Percentiles rank a stretch among this genome's conserved stretches.
These are phyloP conservation scores for Kappamyces sp. DNA, from an alignment of 192 early-diverging fungal species.

Conservation along the genomic window DNA sequence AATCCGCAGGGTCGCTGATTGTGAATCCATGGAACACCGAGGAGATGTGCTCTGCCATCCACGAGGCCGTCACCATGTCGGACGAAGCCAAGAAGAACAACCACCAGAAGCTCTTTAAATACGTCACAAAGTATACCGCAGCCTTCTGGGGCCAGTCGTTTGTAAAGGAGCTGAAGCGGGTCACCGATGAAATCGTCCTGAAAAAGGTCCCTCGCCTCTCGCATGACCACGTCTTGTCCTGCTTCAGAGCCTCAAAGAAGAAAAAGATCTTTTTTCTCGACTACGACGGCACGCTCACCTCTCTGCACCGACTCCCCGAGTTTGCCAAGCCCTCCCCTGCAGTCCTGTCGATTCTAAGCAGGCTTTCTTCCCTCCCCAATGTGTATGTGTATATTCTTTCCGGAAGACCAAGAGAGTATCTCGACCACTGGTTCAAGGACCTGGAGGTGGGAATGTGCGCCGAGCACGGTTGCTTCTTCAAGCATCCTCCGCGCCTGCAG, in stretches of 20 bases:
- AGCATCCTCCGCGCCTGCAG: constrained; percentile 71
- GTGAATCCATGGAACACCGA: constrained; percentile 99
- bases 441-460: constrained; percentile 87
- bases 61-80: constrained; percentile 91
- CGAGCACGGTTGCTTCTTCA: constrained; percentile 98
- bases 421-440: constrained; percentile 88
- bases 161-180: constrained; percentile 76
- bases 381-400: constrained; percentile 94
- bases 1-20: constrained; percentile 72
- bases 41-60: constrained; percentile 81
- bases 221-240: constrained; percentile 41
- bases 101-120: constrained; percentile 87
- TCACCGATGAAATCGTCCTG: constrained; percentile 60
- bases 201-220: constrained; percentile 61
- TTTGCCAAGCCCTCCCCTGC: constrained; percentile 82
- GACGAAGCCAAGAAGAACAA: constrained; percentile 70
- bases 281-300: constrained; percentile 94
- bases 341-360: constrained; percentile 63
- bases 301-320: constrained; percentile 81
- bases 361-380: constrained; percentile 67
- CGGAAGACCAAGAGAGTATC: constrained; percentile 80
- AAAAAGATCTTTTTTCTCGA: constrained; percentile 84
- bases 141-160: constrained; percentile 96
- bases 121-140: constrained; percentile 95
- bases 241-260: constrained; percentile 51